Evolutionary conservation across 2,329 filamentous ascomycete species (phyloP).

Genomic region (Trichothecium roseum): DNA sequence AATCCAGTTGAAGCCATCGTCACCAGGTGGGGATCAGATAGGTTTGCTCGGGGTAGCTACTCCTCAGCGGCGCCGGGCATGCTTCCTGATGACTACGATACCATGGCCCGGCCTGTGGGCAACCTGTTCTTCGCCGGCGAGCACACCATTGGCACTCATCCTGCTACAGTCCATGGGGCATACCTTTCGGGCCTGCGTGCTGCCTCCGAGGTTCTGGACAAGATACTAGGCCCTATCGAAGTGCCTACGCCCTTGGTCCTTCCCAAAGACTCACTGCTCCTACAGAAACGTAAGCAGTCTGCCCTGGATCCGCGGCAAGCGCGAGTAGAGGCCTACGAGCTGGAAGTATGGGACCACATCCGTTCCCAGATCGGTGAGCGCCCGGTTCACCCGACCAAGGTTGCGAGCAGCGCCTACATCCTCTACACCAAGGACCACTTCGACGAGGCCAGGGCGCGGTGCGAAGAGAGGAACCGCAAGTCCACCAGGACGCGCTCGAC

Average conservation of each 20-base stretch:
- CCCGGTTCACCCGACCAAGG: slow-evolving; percentile 60
- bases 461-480: slow-evolving; percentile 49
- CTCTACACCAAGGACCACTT: slow-evolving; percentile 75
- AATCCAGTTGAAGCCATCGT: slow-evolving; percentile 77
- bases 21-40: slow-evolving; percentile 85
- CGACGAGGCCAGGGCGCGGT: slow-evolving; percentile 48
- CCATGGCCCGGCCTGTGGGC: slow-evolving; percentile 75
- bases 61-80: slow-evolving; percentile 84
- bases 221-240: slow-evolving; percentile 70
- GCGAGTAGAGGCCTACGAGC: slow-evolving; percentile 46
- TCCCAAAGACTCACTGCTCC: slow-evolving; percentile 42
- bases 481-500: slow-evolving; percentile 53
- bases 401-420: slow-evolving; percentile 75
- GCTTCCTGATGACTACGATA: slow-evolving; percentile 78
- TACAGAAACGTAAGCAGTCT: slow-evolving; percentile 45
- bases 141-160: slow-evolving; percentile 90
- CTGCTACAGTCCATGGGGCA: slow-evolving; percentile 92
- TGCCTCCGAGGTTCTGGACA: slow-evolving; percentile 74
- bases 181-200: slow-evolving; percentile 88
- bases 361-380: slow-evolving; percentile 58
- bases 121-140: slow-evolving; percentile 94
- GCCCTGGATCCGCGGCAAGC: slow-evolving; percentile 39
- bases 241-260: slow-evolving; percentile 67
- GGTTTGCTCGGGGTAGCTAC: slow-evolving; percentile 88
- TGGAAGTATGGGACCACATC: slow-evolving; percentile 41